Evolutionary conservation across 2,329 filamentous ascomycete genomes (phyloP), one percentile per base, ranked within the genome.

Genomic region (Diaporthe sp.): DNA sequence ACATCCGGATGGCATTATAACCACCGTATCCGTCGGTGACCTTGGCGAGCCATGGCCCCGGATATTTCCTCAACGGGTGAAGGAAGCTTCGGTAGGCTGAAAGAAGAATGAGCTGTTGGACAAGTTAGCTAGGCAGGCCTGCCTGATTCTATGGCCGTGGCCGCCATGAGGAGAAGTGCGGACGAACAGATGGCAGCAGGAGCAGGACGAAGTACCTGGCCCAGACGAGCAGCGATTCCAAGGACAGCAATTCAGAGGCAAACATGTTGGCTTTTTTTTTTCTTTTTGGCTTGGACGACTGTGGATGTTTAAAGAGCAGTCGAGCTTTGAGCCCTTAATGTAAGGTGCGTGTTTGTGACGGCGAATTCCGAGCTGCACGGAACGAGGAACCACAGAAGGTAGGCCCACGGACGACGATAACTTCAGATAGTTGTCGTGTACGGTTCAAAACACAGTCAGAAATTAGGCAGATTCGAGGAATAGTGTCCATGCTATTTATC

Each of bases 11-110:
- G 13, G 60, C 60, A n/a, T 62, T 19, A 15, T 28, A 62, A 8
- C 60, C 60, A 31, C 60, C 60, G 39, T 62, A 62, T 17, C n/a
- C 60, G 25, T 62, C 60, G 10, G 60, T 62, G 2, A 62, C 22
- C 39, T 62, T 62, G 37, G 61, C 61, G 4, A 65, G 25, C 61
- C 42, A 65, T 65, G 61, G 61, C 25, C 61, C 61, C 3, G 61
- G 42, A 65, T 65, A 65, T 8, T 31, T 17, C 25, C 61, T 12
- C 25, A 65, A n/a, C 10, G 42, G 61, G 12, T 65, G 61, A 2
- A 65, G 9, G 25, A 49, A 65, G 17, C 39, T 46, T 12, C 61
- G 42, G 6, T 65, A 65, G 25, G 42, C 61, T 2, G 42, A 49
- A 22, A 65, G 42, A 12, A 65, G 25, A 42, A 31, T 15, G 28